Percentiles rank a stretch among this genome's conserved stretches.
These are phyloP conservation scores for Fraxinus paxiana DNA, from an alignment of 305 asterid species.

Conservation along the genomic window DNA sequence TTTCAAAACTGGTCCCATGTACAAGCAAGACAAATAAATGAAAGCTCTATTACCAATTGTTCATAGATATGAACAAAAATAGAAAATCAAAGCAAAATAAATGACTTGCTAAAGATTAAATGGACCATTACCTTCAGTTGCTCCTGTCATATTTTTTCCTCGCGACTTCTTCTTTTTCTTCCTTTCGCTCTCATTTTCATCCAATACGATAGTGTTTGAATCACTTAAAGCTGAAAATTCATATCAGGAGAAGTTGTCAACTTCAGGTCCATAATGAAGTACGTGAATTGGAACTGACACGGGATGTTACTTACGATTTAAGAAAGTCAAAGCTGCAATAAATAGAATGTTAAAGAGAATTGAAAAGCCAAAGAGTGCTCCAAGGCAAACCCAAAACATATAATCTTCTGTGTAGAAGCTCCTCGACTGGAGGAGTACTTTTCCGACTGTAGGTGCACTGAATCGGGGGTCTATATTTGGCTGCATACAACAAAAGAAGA, in stretches of 20 bases:
- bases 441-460: constrained; percentile 40
- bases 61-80: background rate
- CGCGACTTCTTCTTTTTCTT: constrained; percentile 1
- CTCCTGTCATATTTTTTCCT: background rate
- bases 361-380: constrained; percentile 41
- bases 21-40: background rate
- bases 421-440: constrained; percentile 37
- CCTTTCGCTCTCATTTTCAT: constrained; percentile 21
- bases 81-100: background rate
- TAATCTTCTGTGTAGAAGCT: constrained; percentile 41
- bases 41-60: background rate
- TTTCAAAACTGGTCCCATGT: background rate
- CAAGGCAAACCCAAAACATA: constrained; percentile 39
- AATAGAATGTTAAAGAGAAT: constrained; percentile 40
- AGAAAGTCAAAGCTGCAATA: constrained; percentile 34
- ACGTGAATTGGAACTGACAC: background rate
- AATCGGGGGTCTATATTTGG: constrained; percentile 40
- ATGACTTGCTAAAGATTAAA: background rate
- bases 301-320: constrained; percentile 33
- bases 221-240: constrained; percentile 31
- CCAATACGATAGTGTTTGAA: constrained; percentile 23
- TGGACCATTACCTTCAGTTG: constrained; percentile 19
- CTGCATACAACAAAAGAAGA: constrained; percentile 23
- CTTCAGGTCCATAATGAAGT: background rate
- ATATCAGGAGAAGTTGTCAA: background rate